These are phyloP conservation scores for Coemansia erecta DNA, from an alignment of 192 early-diverging fungal species.

Conservation along the genomic window DNA sequence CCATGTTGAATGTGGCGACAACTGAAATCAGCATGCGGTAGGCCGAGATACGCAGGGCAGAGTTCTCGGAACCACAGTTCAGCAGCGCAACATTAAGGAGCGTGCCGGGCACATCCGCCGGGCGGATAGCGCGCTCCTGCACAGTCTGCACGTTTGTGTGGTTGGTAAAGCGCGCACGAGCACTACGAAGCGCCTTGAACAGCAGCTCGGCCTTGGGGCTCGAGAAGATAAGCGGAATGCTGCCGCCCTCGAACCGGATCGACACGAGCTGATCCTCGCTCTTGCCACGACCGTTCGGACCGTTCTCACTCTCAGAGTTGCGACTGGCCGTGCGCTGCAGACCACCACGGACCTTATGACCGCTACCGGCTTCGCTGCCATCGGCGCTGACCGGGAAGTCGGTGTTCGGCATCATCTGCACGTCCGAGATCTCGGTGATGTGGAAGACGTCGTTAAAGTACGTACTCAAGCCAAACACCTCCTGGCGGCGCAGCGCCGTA, in stretches of 20 bases:
- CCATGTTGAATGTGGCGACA: slow-evolving; percentile 76
- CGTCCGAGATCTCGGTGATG: slow-evolving; percentile 77
- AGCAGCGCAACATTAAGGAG: slow-evolving; percentile 90
- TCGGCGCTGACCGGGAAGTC: slow-evolving; percentile 22
- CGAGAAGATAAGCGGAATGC: slow-evolving; percentile 62
- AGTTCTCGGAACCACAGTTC: slow-evolving; percentile 82
- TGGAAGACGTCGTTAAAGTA: slow-evolving; percentile 85
- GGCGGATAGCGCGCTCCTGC: slow-evolving; percentile 76
- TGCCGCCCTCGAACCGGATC: slow-evolving; percentile 73
- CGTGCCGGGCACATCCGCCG: slow-evolving; percentile 87
- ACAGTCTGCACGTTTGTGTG: slow-evolving; percentile 47
- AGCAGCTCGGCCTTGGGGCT: slow-evolving; percentile 72
- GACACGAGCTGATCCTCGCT: slow-evolving; percentile 66
- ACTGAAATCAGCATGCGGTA: slow-evolving; percentile 91
- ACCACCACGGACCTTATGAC: slow-evolving; percentile 16
- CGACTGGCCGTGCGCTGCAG: slow-evolving; percentile 56
- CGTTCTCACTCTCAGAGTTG: slow-evolving; percentile 44
- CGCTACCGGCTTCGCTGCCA: slow-evolving; percentile 11
- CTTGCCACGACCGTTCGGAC: slow-evolving; percentile 4
- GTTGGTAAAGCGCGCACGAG: slow-evolving; percentile 67
- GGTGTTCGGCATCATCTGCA: slow-evolving; percentile 46
- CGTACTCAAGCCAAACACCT: slow-evolving; percentile 68
- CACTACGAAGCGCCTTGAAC: slow-evolving; percentile 66
- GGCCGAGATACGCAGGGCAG: slow-evolving; percentile 74
- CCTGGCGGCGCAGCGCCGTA: slow-evolving; percentile 67